A percentile compares a stretch with the other conserved stretches of the same genome.
phyloP scores from a whole-genome alignment of 176 grass and related monocot species.

The Guadua angustifolia region DNA sequence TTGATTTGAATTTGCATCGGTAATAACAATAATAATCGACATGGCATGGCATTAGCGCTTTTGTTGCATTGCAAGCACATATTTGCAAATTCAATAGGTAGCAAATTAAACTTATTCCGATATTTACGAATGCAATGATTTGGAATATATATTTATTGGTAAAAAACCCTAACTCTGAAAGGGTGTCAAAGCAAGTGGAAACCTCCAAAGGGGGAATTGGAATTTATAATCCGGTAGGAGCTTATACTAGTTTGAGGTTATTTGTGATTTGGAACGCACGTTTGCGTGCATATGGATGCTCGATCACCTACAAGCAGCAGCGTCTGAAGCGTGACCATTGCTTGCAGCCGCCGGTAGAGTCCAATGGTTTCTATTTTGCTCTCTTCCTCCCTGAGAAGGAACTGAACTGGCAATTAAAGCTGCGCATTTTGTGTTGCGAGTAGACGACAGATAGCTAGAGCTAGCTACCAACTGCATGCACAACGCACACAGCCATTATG shows the following conservation, averaged over 20 bases:
- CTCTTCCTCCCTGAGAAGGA: conserved; percentile 21
- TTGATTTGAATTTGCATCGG: background rate
- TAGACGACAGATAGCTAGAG: too few relatives aligned
- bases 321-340: background rate
- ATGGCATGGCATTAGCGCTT: too few relatives aligned
- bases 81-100: too few relatives aligned
- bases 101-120: too few relatives aligned
- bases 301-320: background rate
- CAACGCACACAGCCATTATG: background rate
- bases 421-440: too few relatives aligned
- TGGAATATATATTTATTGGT: too few relatives aligned
- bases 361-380: background rate
- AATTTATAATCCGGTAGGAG: too few relatives aligned
- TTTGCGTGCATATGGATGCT: background rate
- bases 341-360: background rate
- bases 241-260: background rate
- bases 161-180: too few relatives aligned
- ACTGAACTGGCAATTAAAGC: conserved; percentile 18
- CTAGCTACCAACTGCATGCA: background rate
- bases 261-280: background rate
- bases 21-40: background rate
- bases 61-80: too few relatives aligned
- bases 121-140: too few relatives aligned
- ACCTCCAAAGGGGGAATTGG: too few relatives aligned
- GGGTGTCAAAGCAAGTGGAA: too few relatives aligned